Base-by-base conservation (phyloP, 495 filamentous ascomycete species). In the Melanomma pulvis-pyrius region DNA sequence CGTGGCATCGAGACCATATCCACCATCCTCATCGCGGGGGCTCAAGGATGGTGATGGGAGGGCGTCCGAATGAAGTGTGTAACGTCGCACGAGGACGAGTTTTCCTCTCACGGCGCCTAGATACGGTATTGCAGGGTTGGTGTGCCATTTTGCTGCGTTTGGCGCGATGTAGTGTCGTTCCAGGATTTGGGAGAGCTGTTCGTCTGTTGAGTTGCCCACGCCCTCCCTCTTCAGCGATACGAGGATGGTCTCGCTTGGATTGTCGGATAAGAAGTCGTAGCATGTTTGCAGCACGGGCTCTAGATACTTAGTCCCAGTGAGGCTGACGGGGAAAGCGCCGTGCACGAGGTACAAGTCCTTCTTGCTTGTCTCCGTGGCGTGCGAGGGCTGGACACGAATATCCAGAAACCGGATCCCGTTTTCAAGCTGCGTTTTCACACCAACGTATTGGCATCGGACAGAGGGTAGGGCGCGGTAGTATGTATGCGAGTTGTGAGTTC, bases 371-470 rank as follows among this genome's bases (percentile, higher is more conserved):
- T 88, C 79, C 19, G 84, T 79, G 6, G 86, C 83, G 69, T 80
- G 78, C 36, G 83, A 78, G 4, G 84, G 85, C 70, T 90, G 85
- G 44, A 91, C 90, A 48, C 94, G 88, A 64, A 98, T 87, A 74
- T 98, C 94, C 69, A 98, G 87, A 80, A 97, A 98, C 56, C 94
- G 91, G 24, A 98, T 88, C 36, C 94, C 94, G 77, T 96, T 96
- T 52, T 88, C 79, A 53, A 98, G 84, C 74, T 98, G 94, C 50
- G 85, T 85, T 47, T 80, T 81, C 5, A 92, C 83, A 48, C 83
- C 79, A 25, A 92, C 91, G 26, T 91, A 87, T 77, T 98, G 94
- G 78, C 94, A 98, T 59, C 94, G 90, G 13, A 98, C 94, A 0
- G 91, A 94, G 7, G 94, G 94, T 0, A 96, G 85, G 21, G 94